Conservation (phyloP, 129 eudicot species). For the Escallonia herrerae region DNA sequence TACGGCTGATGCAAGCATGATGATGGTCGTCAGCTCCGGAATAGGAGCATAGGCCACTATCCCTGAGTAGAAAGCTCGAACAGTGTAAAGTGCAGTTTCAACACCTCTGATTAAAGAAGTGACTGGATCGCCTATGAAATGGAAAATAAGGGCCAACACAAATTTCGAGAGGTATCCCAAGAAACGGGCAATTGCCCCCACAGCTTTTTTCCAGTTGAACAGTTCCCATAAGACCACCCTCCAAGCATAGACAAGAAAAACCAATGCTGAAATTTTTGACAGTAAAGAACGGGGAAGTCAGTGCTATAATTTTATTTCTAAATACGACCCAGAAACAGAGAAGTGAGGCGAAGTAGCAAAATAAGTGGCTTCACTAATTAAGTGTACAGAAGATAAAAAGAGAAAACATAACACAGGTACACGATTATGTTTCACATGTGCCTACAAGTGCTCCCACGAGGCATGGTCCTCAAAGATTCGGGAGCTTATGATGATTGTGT, state of each 20-base stretch:
- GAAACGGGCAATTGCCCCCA: constrained; percentile 22
- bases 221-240: constrained; percentile 82
- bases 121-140: constrained; percentile 63
- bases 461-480: too few species aligned
- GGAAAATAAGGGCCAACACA: constrained; percentile 45
- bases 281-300: constrained; percentile 10
- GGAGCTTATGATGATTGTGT: too few species aligned
- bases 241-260: constrained; percentile 54
- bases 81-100: constrained; percentile 45
- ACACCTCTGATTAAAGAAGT: constrained; percentile 36
- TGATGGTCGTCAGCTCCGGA: constrained; percentile 53
- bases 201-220: constrained; percentile 50
- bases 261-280: constrained; percentile 34
- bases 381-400: not conserved
- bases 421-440: not conserved
- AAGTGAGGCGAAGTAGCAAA: too few species aligned
- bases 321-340: not conserved
- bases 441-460: not conserved
- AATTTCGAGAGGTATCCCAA: constrained; percentile 39
- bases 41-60: constrained; percentile 60
- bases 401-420: not conserved
- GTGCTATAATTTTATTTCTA: not conserved
- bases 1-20: constrained; percentile 54
- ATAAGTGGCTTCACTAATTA: too few species aligned
- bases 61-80: constrained; percentile 62